phyloP scores from a whole-genome alignment of 1,284 basidiomycete genomes.

The Cryptococcus sp. region DNA sequence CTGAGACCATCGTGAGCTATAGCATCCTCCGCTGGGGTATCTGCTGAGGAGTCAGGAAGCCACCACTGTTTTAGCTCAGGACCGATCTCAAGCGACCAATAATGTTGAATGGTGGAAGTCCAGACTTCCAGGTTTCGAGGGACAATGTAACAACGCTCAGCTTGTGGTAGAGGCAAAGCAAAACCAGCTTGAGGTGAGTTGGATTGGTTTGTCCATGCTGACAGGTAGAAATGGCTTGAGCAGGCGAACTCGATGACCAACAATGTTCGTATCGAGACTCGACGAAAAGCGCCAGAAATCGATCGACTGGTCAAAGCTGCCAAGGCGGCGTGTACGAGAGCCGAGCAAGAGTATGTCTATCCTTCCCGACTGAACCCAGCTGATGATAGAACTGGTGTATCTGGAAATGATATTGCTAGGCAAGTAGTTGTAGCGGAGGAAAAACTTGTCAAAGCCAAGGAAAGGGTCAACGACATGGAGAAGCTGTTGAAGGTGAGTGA shows the following conservation, averaged over 20 bases:
- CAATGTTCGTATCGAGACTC: background rate
- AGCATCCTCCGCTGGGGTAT: background rate
- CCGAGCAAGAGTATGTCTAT: background rate
- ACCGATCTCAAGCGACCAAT: background rate
- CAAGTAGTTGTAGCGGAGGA: background rate
- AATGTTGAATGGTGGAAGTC: background rate
- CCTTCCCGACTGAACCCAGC: no score
- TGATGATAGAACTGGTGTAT: no score
- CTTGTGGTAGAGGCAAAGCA: no score
- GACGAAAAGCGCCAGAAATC: background rate
- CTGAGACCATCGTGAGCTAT: background rate
- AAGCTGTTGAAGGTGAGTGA: conserved; percentile 36
- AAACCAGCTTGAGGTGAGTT: no score
- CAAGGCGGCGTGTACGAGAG: background rate
- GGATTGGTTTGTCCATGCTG: background rate
- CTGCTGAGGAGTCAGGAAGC: background rate
- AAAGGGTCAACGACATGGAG: conserved; percentile 9
- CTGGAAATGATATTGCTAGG: no score
- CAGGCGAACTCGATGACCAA: background rate
- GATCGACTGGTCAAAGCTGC: background rate
- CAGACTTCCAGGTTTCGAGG: no score
- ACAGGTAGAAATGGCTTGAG: background rate
- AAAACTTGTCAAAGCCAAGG: background rate
- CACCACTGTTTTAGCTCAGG: background rate
- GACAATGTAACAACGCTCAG: no score